Evolutionary conservation across 768 basidiomycete species (phyloP), one percentile per base, ranked within the genome.

Genomic region (Tulasnella sp.): DNA sequence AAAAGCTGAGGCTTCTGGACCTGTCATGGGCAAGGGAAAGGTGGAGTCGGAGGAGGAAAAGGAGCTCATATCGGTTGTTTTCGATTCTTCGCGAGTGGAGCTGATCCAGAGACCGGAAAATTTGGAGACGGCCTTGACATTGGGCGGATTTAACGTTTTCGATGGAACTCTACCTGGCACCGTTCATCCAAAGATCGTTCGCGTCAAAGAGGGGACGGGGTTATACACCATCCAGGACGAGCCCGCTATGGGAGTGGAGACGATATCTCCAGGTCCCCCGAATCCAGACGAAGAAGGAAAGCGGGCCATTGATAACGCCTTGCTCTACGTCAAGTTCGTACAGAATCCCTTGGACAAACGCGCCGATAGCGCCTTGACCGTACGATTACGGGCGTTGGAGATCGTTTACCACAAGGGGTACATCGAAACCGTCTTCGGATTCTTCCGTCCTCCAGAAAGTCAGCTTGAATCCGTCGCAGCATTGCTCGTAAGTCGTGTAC

Each of bases 401-500:
- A 91, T 99, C 78, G 93, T 99, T 54, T 99, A 99, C 81, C 95
- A 98, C 81, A 89, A 86, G 80, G 94, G 93, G 34, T 98, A 97
- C 82, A 87, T 99, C 37, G 97, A 99, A 84, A 93, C 93, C 2
- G 88, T 99, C 29, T 91, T 91, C 80, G 88, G 86, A 78, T 99
- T 99, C 84, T 91, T 99, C 84, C 93, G 91, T 81, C 97, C 96
- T 1, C 97, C 97, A 1, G 91, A 91, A 58, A 97, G 92, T 82
- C 96, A 99, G 81, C 83, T 99, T 75, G 96, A 99, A 83, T 97
- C 96, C 1, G 94, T 99, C 71, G 92, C 93, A 82, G 97, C 96
- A 0, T 86, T 99, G 71, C 84, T 99, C 79, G 94, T 94, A 79
- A 69, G 91, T 83, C 9, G 5, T 42, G 34, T 68, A 7, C 34